Percentiles rank a stretch among this genome's conserved stretches.
Conservation (phyloP, 345 rosid species). For the Gossypium anomalum region DNA sequence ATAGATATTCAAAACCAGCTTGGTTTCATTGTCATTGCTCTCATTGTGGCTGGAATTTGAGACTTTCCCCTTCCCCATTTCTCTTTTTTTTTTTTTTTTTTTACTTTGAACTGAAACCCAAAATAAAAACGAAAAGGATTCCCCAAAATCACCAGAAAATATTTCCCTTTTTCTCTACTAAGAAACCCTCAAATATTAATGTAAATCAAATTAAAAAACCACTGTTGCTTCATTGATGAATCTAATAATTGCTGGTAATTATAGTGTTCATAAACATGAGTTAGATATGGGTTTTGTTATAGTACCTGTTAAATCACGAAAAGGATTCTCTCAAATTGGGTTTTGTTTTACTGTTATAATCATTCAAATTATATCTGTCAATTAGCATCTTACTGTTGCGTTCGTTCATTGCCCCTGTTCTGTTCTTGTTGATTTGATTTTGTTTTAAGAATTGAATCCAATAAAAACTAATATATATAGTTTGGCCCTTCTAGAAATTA, state of each 20-base stretch:
- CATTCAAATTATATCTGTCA: background rate
- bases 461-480: no score
- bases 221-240: no score
- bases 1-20: constrained; percentile 65
- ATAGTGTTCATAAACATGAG: background rate
- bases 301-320: background rate
- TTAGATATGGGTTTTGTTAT: background rate
- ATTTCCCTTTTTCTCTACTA: no score
- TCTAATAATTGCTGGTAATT: background rate
- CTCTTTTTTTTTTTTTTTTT: background rate
- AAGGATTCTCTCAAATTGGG: no score
- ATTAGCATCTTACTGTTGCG: background rate
- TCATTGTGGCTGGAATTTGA: constrained; percentile 27
- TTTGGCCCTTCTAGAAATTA: no score
- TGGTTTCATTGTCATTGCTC: constrained; percentile 23
- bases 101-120: background rate
- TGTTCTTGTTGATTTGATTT: no score
- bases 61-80: constrained; percentile 37
- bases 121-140: background rate
- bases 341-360: no score
- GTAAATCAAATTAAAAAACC: no score
- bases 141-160: background rate
- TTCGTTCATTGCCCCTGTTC: background rate
- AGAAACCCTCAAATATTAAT: no score
- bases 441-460: no score